These are phyloP conservation scores for Hanseniaspora thailandica DNA, from an alignment of 805 yeast species.

Conservation along the genomic window DNA sequence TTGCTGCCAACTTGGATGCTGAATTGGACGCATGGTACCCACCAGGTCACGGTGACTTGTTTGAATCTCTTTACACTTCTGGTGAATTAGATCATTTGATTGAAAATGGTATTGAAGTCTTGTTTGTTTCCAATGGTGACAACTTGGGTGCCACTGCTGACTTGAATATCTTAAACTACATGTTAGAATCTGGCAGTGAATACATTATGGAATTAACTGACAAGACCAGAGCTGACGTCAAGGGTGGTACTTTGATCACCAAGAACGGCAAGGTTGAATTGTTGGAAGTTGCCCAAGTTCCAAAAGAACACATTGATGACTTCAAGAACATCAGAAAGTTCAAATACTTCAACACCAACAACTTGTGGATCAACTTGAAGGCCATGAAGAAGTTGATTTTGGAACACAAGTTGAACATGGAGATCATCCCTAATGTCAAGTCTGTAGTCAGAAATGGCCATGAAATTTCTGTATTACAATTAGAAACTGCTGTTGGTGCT, in stretches of 20 bases:
- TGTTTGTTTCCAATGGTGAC: conserved; percentile 96
- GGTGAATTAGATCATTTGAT: conserved; percentile 86
- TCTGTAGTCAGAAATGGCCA: conserved; percentile 62
- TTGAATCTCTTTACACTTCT: conserved; percentile 75
- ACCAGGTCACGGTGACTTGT: conserved; percentile 99
- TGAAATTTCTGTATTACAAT: conserved; percentile 79
- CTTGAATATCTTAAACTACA: conserved; percentile 76
- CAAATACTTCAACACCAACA: conserved; percentile 95
- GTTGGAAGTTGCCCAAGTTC: conserved; percentile 95
- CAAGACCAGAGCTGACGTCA: conserved; percentile 97
- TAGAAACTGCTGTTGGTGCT: conserved; percentile 98
- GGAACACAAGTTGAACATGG: conserved; percentile 67
- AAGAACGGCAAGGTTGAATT: conserved; percentile 90
- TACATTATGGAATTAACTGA: conserved; percentile 97
- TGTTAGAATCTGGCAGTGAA: conserved; percentile 83
- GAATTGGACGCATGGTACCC: conserved; percentile 89
- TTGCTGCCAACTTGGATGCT: conserved; percentile 66
- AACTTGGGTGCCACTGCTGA: conserved; percentile 98
- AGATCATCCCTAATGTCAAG: conserved; percentile 91
- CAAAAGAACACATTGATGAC: conserved; percentile 96
- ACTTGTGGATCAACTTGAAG: conserved; percentile 90
- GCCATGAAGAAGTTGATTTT: conserved; percentile 91
- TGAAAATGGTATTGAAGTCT: conserved; percentile 84
- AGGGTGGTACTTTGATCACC: conserved; percentile 96
- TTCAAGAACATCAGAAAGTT: conserved; percentile 95